phyloP scores from a whole-genome alignment of 2,329 filamentous ascomycete species.

The Calonectria henricotiae region DNA sequence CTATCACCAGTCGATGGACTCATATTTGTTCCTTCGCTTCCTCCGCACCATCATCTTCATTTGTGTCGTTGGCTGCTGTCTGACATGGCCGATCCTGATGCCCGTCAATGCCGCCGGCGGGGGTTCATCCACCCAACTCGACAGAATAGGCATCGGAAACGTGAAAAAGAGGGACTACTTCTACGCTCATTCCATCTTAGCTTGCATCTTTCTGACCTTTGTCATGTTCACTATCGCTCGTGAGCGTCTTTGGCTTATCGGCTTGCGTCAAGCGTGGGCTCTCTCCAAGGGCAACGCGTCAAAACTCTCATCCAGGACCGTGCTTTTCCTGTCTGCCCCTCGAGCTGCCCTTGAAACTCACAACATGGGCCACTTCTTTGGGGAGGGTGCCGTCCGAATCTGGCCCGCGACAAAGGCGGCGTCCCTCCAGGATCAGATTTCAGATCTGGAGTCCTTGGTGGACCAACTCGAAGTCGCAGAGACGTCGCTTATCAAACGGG shows the following conservation, averaged over 20 bases:
- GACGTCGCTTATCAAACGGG: background rate
- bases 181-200: background rate
- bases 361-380: background rate
- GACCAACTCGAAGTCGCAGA: slow-evolving; percentile 5
- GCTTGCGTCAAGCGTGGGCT: slow-evolving; percentile 7
- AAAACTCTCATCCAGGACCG: background rate
- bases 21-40: slow-evolving; percentile 10
- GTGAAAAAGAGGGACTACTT: background rate
- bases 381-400: background rate
- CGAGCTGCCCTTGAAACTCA: background rate
- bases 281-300: slow-evolving; percentile 4
- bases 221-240: slow-evolving; percentile 12
- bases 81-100: slow-evolving; percentile 3
- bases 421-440: background rate
- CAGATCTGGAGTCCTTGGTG: background rate
- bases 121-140: background rate
- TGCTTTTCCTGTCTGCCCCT: slow-evolving; percentile 7
- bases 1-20: slow-evolving; percentile 5
- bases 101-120: background rate
- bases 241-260: slow-evolving; percentile 12
- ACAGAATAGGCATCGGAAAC: slow-evolving; percentile 3
- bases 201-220: background rate
- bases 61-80: background rate
- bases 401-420: background rate
- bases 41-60: slow-evolving; percentile 1